Base-by-base conservation (phyloP, 2,329 filamentous ascomycete genomes). In the Taxawa tesnikishii region DNA sequence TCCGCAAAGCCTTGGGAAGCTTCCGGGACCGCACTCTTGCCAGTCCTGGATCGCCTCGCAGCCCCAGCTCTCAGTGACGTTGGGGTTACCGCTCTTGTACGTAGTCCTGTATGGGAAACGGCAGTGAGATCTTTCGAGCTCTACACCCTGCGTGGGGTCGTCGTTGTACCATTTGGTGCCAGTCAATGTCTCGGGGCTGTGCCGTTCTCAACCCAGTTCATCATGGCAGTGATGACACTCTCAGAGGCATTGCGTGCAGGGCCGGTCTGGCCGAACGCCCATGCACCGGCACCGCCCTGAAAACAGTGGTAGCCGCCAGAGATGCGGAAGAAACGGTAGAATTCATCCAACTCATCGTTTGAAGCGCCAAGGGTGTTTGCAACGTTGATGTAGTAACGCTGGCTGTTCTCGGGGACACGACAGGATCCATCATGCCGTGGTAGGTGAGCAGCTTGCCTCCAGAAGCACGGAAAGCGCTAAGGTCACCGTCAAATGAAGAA, bases 261-360 rank as follows among this genome's bases (percentile, higher is more conserved):
- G 4, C 31, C 16, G 32, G 44, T 36, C 50, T 55, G 15, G 44
- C 43, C 52, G 40, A 62, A 48, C 23, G 45, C 51, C 29, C 52
- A 46, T 4, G 57, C 48, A 13, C 58, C 51, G 14, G 51, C 42
- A 1, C 62, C 63, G 2, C 44, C 41, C 63, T 60, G 39, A n/a
- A n/a, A n/a, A 43, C 68, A 73, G 46, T 73, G 69, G 2, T 48
- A 54, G 53, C 69, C 66, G 5, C 68, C 70, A 36, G 47, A 63
- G 46, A 64, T 64, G 18, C 58, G 57, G 53, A 73, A 73, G 47
- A 58, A 63, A 29, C 68, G 59, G 28, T 62, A 57, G 39, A 59
- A 62, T 1, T 53, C 51, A 36, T 62, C 58, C 6, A 62, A 37
- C 1, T 49, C 35, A 4, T 39, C 28, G 1, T 32, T 43, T 31